These are phyloP conservation scores for Phellopilus nigrolimitatus DNA, from an alignment of 1,284 basidiomycete genomes.

Conservation along the genomic window DNA sequence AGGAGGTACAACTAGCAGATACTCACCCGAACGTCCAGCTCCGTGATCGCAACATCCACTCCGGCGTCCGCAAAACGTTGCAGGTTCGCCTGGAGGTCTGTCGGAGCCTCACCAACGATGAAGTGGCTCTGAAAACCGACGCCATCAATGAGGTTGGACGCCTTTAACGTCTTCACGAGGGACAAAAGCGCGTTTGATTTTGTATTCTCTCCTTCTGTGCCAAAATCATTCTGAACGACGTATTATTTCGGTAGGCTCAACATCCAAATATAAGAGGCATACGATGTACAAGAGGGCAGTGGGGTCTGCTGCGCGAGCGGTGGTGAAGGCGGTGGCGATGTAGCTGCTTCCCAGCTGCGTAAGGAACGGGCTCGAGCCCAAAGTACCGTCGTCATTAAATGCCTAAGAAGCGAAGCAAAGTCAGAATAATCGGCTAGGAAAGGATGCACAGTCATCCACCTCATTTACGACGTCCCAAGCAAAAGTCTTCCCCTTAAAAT, in stretches of 20 bases:
- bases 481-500: constrained; percentile 42
- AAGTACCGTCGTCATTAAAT: constrained; percentile 56
- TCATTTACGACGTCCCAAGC: constrained; percentile 42
- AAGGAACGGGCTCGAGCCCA: constrained; percentile 43
- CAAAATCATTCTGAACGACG: constrained; percentile 48
- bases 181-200: constrained; percentile 49
- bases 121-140: constrained; percentile 46
- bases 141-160: constrained; percentile 46
- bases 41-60: constrained; percentile 55
- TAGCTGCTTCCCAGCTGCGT: constrained; percentile 40
- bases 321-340: constrained; percentile 39
- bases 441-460: constrained; percentile 23
- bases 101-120: constrained; percentile 45
- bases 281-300: constrained; percentile 29
- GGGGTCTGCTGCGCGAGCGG: constrained; percentile 42
- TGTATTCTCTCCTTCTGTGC: constrained; percentile 44
- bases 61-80: constrained; percentile 47
- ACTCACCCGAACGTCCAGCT: constrained; percentile 46
- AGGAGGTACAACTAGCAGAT: neutral
- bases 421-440: neutral
- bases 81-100: constrained; percentile 40
- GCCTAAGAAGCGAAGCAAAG: constrained; percentile 32
- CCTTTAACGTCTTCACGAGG: constrained; percentile 44
- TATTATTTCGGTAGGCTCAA: no score
- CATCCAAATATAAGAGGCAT: neutral